phyloP scores from a whole-genome alignment of 306 rosid genomes.

The Biancaea sappan region DNA sequence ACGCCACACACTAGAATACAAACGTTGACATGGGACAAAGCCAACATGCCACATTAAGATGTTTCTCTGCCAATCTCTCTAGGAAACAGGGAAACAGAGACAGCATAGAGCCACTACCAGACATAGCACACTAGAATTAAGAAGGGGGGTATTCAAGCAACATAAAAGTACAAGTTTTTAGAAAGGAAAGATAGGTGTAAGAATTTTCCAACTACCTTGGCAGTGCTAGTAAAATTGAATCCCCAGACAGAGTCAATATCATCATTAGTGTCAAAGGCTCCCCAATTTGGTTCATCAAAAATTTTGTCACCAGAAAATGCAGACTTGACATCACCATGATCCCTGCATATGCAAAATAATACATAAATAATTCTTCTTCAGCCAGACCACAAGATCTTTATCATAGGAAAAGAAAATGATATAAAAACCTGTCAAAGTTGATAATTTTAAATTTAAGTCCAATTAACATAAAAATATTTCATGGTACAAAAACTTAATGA shows the following conservation, averaged over 20 bases:
- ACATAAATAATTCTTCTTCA: constrained; percentile 19
- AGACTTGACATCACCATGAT: constrained; percentile 67
- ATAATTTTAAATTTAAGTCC: background rate
- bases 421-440: background rate
- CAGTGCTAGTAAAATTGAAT: constrained; percentile 57
- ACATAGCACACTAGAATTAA: background rate
- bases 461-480: background rate
- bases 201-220: constrained; percentile 51
- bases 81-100: background rate
- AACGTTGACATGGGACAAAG: background rate
- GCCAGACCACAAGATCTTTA: constrained; percentile 20
- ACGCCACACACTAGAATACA: background rate
- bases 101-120: background rate
- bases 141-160: background rate
- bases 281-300: constrained; percentile 88
- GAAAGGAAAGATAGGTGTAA: background rate
- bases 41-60: background rate
- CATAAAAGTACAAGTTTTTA: background rate
- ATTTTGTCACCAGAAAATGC: constrained; percentile 66
- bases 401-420: background rate
- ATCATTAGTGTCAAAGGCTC: constrained; percentile 79
- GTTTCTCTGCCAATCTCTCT: background rate
- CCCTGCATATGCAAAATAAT: constrained; percentile 57
- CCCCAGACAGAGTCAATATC: constrained; percentile 93
- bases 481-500: constrained; percentile 7